These are phyloP conservation scores for Alternaria metachromatica DNA, from an alignment of 2,329 filamentous ascomycete species.

Conservation along the genomic window DNA sequence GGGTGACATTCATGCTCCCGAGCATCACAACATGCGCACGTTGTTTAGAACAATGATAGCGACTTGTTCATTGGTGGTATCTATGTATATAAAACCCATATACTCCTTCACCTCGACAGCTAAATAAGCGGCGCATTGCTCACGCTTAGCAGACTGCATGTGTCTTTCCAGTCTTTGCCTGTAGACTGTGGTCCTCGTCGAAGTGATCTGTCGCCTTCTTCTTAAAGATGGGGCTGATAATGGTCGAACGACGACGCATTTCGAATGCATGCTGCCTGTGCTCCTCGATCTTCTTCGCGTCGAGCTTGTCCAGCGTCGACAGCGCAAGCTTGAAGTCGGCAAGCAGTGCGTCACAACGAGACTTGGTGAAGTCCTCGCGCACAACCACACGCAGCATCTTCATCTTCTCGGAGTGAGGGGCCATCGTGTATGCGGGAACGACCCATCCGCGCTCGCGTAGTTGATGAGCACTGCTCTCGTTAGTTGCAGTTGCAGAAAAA, in stretches of 20 bases:
- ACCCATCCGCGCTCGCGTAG: conserved; percentile 90
- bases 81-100: background rate
- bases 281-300: conserved; percentile 71
- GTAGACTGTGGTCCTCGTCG: conserved; percentile 88
- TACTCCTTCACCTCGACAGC: no score
- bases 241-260: conserved; percentile 36
- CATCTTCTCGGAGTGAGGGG: conserved; percentile 79
- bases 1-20: background rate
- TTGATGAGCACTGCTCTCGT: conserved; percentile 69
- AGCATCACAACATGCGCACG: background rate
- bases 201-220: conserved; percentile 54
- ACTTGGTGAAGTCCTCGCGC: conserved; percentile 87
- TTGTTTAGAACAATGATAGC: background rate
- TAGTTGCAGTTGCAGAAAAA: background rate
- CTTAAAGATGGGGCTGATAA: conserved; percentile 37
- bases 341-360: conserved; percentile 79
- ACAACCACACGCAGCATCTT: conserved; percentile 95
- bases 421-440: conserved; percentile 96
- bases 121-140: no score
- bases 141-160: conserved; percentile 75
- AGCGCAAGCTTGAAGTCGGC: conserved; percentile 79
- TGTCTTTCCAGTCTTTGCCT: conserved; percentile 90
- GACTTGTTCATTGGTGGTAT: background rate
- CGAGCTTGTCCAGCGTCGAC: conserved; percentile 74
- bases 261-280: conserved; percentile 61